phyloP scores from a whole-genome alignment of 495 filamentous ascomycete species.

The Daldinia vernicosa region DNA sequence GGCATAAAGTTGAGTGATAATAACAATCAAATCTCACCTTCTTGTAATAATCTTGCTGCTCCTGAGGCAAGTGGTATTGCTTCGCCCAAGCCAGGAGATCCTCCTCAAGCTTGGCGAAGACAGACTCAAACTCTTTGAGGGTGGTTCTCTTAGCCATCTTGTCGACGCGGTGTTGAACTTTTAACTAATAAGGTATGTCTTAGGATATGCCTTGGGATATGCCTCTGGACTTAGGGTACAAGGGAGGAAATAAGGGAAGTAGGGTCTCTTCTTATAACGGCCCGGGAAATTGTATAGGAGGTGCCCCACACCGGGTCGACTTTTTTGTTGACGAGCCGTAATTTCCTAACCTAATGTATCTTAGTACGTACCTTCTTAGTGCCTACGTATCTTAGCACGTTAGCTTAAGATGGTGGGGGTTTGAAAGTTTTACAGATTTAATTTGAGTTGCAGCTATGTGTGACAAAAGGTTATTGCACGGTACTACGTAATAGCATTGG shows the following conservation, averaged over 20 bases:
- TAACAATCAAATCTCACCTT: constrained; percentile 63
- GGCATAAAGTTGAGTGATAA: neutral
- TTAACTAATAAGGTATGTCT: neutral
- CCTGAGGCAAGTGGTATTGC: constrained; percentile 80
- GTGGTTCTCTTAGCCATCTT: constrained; percentile 73
- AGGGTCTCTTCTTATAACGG: neutral
- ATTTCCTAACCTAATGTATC: neutral
- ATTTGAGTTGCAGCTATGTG: too few relatives aligned
- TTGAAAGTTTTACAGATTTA: too few relatives aligned
- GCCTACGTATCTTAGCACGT: neutral
- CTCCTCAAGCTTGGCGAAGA: constrained; percentile 82
- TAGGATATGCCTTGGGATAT: neutral
- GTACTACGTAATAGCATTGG: neutral
- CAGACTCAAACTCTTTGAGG: constrained; percentile 83
- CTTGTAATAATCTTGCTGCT: constrained; percentile 87
- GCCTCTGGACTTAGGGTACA: neutral
- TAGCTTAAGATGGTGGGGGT: neutral
- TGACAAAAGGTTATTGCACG: neutral
- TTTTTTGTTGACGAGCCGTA: constrained; percentile 6
- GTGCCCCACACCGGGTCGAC: constrained; percentile 2
- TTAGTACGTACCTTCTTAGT: too few relatives aligned
- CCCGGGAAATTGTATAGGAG: neutral
- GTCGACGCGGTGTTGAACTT: neutral
- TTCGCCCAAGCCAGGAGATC: constrained; percentile 78
- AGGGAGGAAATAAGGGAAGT: neutral